Conservation (phyloP, 345 rosid genomes). For the Corchorus capsularis region DNA sequence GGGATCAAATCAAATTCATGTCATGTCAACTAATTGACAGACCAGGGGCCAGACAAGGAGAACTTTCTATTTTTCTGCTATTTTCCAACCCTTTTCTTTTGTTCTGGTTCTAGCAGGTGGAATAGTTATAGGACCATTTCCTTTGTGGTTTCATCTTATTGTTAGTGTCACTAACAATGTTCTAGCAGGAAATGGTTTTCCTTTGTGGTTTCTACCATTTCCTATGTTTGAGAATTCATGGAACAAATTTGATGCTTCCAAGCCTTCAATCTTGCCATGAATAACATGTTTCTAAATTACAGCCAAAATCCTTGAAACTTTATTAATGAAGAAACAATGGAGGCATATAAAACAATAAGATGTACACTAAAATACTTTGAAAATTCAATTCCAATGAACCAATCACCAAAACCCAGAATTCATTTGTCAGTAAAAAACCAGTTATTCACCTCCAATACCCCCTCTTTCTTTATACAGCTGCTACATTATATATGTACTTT, state of each 20-base stretch:
- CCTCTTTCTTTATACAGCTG: neutral
- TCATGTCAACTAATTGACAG: neutral
- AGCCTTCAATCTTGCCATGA: neutral
- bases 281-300: neutral
- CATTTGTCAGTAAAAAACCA: neutral
- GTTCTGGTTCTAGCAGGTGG: no score
- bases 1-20: neutral
- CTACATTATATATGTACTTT: slow-evolving; percentile 1
- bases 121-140: neutral
- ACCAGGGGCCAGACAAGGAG: neutral
- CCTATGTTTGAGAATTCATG: neutral
- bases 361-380: neutral
- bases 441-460: neutral
- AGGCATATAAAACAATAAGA: neutral
- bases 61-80: neutral
- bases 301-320: neutral
- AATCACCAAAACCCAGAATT: neutral
- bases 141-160: neutral
- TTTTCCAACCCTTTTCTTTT: neutral
- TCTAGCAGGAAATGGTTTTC: no score
- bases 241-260: neutral
- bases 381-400: slow-evolving; percentile 13
- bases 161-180: no score
- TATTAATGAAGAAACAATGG: neutral
- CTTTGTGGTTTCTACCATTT: neutral